Base-by-base conservation (phyloP, 73 alveolate species). In the Paramecium bursaria region DNA sequence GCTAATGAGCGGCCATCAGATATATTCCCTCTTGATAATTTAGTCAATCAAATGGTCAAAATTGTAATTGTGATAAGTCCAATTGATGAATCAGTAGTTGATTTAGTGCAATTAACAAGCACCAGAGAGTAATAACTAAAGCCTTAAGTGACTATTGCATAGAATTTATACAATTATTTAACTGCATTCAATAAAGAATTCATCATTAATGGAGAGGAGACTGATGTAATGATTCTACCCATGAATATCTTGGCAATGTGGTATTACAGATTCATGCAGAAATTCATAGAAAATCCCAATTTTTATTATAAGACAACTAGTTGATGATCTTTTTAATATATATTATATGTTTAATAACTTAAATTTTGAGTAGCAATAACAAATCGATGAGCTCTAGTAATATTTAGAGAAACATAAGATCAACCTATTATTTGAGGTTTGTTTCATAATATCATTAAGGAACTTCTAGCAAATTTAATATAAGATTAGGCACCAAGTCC, bases 1-100 rank as follows among this genome's bases (percentile, higher is more conserved):
- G 97, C 98, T 13, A 95, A 96, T 80, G 90, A 76, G 50, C 48
- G 99, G 15, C 99, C 99, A 29, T 87, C 96, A 51, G 99, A 96
- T 85, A 93, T 95, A 52, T 95, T 96, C 75, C 95, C 95, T 77
- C 99, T 21, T 97, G 97, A 6, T 95, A 95, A 94, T 75, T 93
- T 23, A 74, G 94, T 3, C 92, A 94, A 61, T 97, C 97, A 2
- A 39, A 88, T 48, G 97, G 51, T 96, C 1, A 95, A 96, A 87
- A 74, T 95, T 44, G 95, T 95, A 1, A 95, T 95, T 11, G 88
- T 91, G 67, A 73, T 94, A 48, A 95, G 95, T 86, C 95, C 97
- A 9, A 53, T 95, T 4, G 92, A 86, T 31, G 91, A 91, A 67
- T 75, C 90, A 7, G 91, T 88, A 46, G 73, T 91, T 73, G 89